Conservation (phyloP, 2,329 filamentous ascomycete genomes). For the Neoscytalidium dimidiatum region DNA sequence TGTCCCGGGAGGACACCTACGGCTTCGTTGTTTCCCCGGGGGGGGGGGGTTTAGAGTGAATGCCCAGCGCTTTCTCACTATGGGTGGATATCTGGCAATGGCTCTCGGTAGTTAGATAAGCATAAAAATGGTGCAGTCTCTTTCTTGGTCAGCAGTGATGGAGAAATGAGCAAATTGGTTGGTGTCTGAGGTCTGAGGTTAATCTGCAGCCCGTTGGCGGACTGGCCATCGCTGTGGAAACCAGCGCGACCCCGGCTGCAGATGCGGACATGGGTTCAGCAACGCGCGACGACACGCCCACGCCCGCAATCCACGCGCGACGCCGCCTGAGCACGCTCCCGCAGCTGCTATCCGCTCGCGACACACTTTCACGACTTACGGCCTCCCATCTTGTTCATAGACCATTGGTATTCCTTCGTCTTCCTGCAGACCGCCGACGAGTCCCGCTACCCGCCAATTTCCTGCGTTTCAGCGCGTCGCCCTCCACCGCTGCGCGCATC, state of each 20-base stretch:
- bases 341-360: not conserved
- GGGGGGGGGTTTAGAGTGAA: conserved; percentile 11
- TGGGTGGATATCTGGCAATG: conserved; percentile 12
- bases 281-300: conserved; percentile 10
- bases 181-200: not conserved
- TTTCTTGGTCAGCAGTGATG: not conserved
- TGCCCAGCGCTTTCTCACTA: conserved; percentile 8
- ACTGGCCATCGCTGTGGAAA: conserved; percentile 13
- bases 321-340: not conserved
- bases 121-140: conserved; percentile 10
- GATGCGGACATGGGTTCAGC: not conserved
- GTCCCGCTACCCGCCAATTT: not conserved
- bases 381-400: not conserved
- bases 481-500: not conserved
- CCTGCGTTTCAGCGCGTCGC: conserved; percentile 5
- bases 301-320: not conserved
- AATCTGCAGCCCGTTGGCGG: not conserved
- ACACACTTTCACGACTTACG: conserved; percentile 6
- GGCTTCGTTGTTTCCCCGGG: conserved; percentile 4
- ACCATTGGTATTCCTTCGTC: conserved; percentile 10
- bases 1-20: not conserved
- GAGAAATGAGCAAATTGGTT: not conserved
- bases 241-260: not conserved
- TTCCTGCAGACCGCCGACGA: not conserved
- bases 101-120: conserved; percentile 18